Base-by-base conservation (phyloP, 2,329 filamentous ascomycete species). In the Nemania diffusa region DNA sequence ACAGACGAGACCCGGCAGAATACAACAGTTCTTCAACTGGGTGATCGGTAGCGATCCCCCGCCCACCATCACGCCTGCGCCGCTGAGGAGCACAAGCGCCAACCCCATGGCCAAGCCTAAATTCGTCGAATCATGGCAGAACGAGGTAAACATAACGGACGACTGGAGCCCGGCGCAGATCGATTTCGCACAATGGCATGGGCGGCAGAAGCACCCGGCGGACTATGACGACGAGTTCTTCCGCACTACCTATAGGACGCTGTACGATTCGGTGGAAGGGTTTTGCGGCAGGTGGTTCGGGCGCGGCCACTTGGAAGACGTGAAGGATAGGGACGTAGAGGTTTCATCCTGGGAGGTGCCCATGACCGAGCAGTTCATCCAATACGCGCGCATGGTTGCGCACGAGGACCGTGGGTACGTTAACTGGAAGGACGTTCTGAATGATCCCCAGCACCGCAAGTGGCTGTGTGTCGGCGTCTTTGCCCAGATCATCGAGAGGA, bases 401-500 rank as follows among this genome's bases (percentile, higher is more conserved):
- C 73, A 76, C 29, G 78, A 80, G 72, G 81, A 82, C 69, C 68
- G 67, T n/a, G 58, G 69, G 2, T 58, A 66, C 8, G 76, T 76
- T 13, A 73, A 75, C 1, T 83, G 81, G 81, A 75, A 79, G 46
- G 64, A 59, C 17, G 68, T 82, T 51, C 57, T 83, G 29, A 65
- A 67, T 22, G 70, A 77, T 40, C 68, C 69, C 5, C 5, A 8
- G 11, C 73, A 78, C 57, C 75, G 81, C 15, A 74, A 73, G 62
- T 79, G 73, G 69, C 69, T 83, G 24, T 73, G 80, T 17, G 73
- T 75, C 57, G 80, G 78, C 1, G 71, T 83, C 7, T 55, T 83
- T 9, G 74, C 74, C 2, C 79, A 79, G 72, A 71, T 80, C 46
- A 72, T 83, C 57, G 76, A 82, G 67, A 77, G 75, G 67, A 74